Evolutionary conservation across 306 rosid species (phyloP), one percentile per base, ranked within the genome.

Genomic region (Macrotyloma uniflorum): DNA sequence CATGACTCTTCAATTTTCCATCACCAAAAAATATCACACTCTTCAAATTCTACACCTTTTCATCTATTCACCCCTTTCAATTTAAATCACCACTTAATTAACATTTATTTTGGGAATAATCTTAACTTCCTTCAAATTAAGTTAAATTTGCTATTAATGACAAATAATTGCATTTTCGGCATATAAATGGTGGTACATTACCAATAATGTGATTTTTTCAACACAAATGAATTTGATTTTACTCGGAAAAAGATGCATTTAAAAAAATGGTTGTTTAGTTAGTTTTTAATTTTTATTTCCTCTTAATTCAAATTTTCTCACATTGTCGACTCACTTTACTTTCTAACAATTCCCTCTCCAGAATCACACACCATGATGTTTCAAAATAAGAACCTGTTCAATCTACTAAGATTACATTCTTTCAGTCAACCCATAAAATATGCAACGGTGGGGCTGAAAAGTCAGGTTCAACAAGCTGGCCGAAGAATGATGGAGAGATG

Each of bases 401-500:
- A 57, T 24, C 36, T 14, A n/a, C 4, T 12, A 14, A n/a, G 71
- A 61, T 46, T 38, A 4, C 28, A 54, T 14, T 54, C 24, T 13
- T 58, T 35, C 12, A 18, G 82, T 49, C 69, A 61, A 70, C 53
- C 40, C 42, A 33, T n/a, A 12, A 53, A 70, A 20, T 54, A 1
- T 67, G 40, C 7, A 20, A 23, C 36, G 9, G 63, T 9, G 33
- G 5, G 14, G 40, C 16, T 67, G 62, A 59, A 58, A 49, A 16
- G 73, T 54, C 73, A 62, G 33, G 33, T 22, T 23, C 22, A 36
- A 30, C 78, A 69, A 69, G 33, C 28, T 47, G 67, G 23, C 68
- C 32, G 28, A 26, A 32, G 30, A 61, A 69, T 76, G 78, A 70
- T 36, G 43, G 40, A 69, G 26, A 32, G 70, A 57, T 68, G 62